Evolutionary conservation across 108 stramenopile genomes (phyloP).

Genomic region (Fragilariopsis cylindrus): DNA sequence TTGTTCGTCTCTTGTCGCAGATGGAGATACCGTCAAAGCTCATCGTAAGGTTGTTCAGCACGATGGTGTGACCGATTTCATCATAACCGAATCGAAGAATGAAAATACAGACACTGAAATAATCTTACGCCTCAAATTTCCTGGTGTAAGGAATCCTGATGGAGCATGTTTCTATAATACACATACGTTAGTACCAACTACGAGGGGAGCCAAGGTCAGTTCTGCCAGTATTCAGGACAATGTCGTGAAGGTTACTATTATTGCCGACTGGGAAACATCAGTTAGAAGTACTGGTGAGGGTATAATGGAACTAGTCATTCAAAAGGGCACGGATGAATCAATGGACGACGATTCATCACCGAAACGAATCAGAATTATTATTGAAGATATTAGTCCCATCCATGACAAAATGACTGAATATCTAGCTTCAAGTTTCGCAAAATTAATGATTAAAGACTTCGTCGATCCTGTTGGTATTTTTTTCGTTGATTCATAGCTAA

Average conservation of each 20-base stretch:
- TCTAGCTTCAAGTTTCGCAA: slow-evolving; percentile 46
- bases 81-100: slow-evolving; percentile 15
- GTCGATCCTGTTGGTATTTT: slow-evolving; percentile 56
- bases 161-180: slow-evolving; percentile 46
- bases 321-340: slow-evolving; percentile 13
- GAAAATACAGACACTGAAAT: slow-evolving; percentile 9
- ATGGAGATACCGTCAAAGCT: slow-evolving; percentile 22
- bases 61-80: slow-evolving; percentile 52
- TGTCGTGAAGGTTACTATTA: slow-evolving; percentile 44
- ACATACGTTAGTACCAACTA: slow-evolving; percentile 31
- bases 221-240: slow-evolving; percentile 62
- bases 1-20: slow-evolving; percentile 8
- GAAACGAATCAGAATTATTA: slow-evolving; percentile 53
- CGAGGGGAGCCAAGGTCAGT: slow-evolving; percentile 16
- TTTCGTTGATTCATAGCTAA: slow-evolving; percentile 20
- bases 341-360: neutral
- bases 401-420: slow-evolving; percentile 58
- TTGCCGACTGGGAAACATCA: slow-evolving; percentile 47
- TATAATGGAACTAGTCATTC: slow-evolving; percentile 31
- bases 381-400: slow-evolving; percentile 52
- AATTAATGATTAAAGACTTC: slow-evolving; percentile 60
- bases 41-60: slow-evolving; percentile 36
- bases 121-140: slow-evolving; percentile 33
- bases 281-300: slow-evolving; percentile 32
- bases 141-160: slow-evolving; percentile 35